Evolutionary conservation across 2,329 filamentous ascomycete genomes (phyloP).

Genomic region (Orbilia javanica): DNA sequence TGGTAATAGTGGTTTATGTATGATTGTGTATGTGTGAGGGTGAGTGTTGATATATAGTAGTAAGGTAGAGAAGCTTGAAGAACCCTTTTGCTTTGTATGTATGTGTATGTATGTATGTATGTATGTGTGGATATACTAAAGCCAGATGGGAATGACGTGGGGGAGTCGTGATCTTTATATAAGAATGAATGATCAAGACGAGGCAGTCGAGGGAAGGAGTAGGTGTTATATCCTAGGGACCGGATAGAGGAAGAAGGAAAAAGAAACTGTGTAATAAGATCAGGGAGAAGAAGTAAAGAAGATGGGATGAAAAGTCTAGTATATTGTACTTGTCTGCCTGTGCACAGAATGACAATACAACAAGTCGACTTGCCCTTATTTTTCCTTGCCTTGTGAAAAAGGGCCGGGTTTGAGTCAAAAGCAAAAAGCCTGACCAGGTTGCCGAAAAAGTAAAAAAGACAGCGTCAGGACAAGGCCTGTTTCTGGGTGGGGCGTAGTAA

Average conservation of each 20-base stretch:
- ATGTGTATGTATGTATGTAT: conserved; percentile 19
- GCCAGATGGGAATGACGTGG: conserved; percentile 55
- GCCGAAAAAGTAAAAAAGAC: conserved; percentile 41
- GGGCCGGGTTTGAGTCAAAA: conserved; percentile 55
- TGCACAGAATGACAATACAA: conserved; percentile 55
- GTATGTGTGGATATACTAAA: conserved; percentile 9
- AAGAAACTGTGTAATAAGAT: conserved; percentile 33
- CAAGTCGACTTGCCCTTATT: conserved; percentile 40
- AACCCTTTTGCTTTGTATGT: conserved; percentile 14
- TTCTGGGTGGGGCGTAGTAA: conserved; percentile 49
- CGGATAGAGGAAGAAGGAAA: conserved; percentile 42
- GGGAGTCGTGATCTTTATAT: conserved; percentile 58
- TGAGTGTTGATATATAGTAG: conserved; percentile 30
- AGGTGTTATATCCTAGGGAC: conserved; percentile 50
- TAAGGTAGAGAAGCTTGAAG: conserved; percentile 22
- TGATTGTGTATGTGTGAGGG: not conserved
- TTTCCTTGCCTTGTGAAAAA: conserved; percentile 55
- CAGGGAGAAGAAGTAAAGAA: conserved; percentile 56
- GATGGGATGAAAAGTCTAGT: conserved; percentile 57
- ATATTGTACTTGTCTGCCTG: conserved; percentile 54
- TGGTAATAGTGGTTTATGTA: conserved; percentile 12
- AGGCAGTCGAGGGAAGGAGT: conserved; percentile 41
- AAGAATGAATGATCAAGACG: conserved; percentile 39
- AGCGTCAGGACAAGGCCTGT: conserved; percentile 55
- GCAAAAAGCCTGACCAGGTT: conserved; percentile 39